Base-by-base conservation (phyloP, 805 yeast genomes). In the Sugiyamaella smithiae region DNA sequence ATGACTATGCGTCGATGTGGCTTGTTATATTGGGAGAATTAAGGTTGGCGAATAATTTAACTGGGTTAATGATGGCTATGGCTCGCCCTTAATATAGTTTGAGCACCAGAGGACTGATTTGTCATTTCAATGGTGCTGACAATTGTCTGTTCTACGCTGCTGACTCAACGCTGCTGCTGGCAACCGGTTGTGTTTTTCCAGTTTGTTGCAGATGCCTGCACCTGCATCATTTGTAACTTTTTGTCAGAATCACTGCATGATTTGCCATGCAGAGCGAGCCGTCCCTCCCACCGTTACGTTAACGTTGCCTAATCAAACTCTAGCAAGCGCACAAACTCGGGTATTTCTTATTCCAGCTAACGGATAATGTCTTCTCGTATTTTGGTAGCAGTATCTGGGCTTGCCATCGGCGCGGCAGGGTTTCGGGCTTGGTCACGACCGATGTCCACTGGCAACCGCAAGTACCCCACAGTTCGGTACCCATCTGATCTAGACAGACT, bases 241-340 rank as follows among this genome's bases (percentile, higher is more conserved):
- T 29, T 29, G 33, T 29, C 12, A 29, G 14, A n/a, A 29, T 29
- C 14, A 29, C 33, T 29, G 33, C n/a, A 29, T 29, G 33, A 29
- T 29, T 29, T 29, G 33, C 33, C 33, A 29, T 29, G 33, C 33
- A 29, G n/a, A n/a, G n/a, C 14, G 33, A 29, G 33, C 33, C 33
- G 33, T 16, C 33, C 14, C 33, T n/a, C 14, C 33, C 14, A n/a
- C 14, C 33, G 14, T 29, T 29, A 29, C 33, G 20, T 35, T 35
- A 35, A 35, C 22, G 20, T 35, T 19, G 22, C 22, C 38, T 35
- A 35, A 35, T 35, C 38, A 35, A 35, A 35, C 38, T 35, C 22
- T 35, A 35, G n/a, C n/a, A n/a, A n/a, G n/a, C n/a, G n/a, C n/a
- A n/a, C n/a, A n/a, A n/a, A n/a, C n/a, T n/a, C n/a, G n/a, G n/a